A percentile compares a stretch with the other conserved stretches of the same genome.
Evolutionary conservation across 1,284 basidiomycete genomes (phyloP).

Genomic region (Testicularia cyperi): DNA sequence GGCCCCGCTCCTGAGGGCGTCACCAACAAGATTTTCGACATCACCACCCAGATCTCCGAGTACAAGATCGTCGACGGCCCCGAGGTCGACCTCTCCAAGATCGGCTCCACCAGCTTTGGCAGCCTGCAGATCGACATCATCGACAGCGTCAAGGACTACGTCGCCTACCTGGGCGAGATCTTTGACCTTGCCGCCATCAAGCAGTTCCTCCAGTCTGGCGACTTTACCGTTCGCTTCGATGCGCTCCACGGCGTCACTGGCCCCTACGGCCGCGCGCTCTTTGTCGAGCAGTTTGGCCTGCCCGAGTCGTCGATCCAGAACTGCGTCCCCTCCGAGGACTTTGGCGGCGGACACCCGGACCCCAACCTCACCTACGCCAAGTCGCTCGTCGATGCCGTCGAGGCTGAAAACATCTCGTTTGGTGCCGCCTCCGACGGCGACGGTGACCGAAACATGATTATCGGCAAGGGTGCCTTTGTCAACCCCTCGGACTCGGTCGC

Average conservation of each 20-base stretch:
- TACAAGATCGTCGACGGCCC: constrained; percentile 84
- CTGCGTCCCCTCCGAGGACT: constrained; percentile 85
- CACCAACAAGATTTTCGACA: constrained; percentile 89
- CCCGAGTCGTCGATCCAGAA: constrained; percentile 82
- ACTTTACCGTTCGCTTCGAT: constrained; percentile 88
- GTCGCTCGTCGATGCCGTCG: constrained; percentile 87
- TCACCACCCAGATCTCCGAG: constrained; percentile 78
- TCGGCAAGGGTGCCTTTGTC: constrained; percentile 95
- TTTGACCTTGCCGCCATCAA: constrained; percentile 95
- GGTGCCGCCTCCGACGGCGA: constrained; percentile 97
- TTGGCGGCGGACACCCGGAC: constrained; percentile 95
- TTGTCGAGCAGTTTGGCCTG: constrained; percentile 81
- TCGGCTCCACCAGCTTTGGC: constrained; percentile 73
- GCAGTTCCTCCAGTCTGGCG: constrained; percentile 72
- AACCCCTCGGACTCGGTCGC: constrained; percentile 96
- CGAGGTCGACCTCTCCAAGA: constrained; percentile 80
- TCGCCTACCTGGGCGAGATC: constrained; percentile 79
- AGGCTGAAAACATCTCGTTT: constrained; percentile 81
- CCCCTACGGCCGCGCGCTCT: constrained; percentile 87
- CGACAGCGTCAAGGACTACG: constrained; percentile 89
- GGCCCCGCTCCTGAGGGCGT: constrained; percentile 93
- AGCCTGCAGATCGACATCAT: constrained; percentile 80
- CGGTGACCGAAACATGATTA: constrained; percentile 99
- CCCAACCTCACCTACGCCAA: constrained; percentile 98
- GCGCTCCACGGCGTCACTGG: constrained; percentile 96